phyloP scores from a whole-genome alignment of 345 rosid genomes.

The Populus simonii region DNA sequence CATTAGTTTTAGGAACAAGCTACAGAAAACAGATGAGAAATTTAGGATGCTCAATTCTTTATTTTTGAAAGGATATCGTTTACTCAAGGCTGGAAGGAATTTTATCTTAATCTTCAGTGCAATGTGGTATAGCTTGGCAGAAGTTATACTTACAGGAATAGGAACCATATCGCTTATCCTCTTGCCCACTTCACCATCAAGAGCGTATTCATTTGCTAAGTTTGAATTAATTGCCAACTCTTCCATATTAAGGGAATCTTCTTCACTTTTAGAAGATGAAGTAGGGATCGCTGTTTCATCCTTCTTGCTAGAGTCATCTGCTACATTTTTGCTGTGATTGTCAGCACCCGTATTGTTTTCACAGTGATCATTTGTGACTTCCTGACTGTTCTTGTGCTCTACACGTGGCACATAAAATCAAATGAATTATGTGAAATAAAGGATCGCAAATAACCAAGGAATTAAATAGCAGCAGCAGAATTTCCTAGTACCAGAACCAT shows the following conservation, averaged over 20 bases:
- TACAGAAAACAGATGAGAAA: constrained; percentile 23
- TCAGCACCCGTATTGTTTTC: neutral
- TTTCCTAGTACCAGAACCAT: constrained; percentile 21
- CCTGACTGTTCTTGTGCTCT: constrained; percentile 34
- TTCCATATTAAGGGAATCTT: constrained; percentile 22
- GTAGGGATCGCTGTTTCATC: constrained; percentile 12
- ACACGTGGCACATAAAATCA: constrained; percentile 5
- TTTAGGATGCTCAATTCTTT: neutral
- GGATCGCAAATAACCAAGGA: constrained; percentile 1
- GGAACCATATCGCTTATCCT: constrained; percentile 70
- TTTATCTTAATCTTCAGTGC: neutral
- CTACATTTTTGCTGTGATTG: constrained; percentile 10
- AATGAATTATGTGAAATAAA: constrained; percentile 3
- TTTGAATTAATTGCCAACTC: constrained; percentile 36
- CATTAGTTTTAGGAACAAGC: constrained; percentile 68
- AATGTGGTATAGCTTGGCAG: constrained; percentile 1
- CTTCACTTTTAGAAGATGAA: constrained; percentile 29
- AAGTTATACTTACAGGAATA: constrained; percentile 53
- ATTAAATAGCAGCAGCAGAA: constrained; percentile 11
- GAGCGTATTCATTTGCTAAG: constrained; percentile 51
- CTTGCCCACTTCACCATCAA: constrained; percentile 70
- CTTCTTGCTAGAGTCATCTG: constrained; percentile 9
- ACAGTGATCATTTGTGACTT: constrained; percentile 4
- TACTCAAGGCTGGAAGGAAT: neutral
- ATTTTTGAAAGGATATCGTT: neutral